A percentile compares a stretch with the other conserved stretches of the same genome.
These are phyloP conservation scores for Dactylorhiza incarnata DNA, from an alignment of 106 monocot species.

Conservation along the genomic window DNA sequence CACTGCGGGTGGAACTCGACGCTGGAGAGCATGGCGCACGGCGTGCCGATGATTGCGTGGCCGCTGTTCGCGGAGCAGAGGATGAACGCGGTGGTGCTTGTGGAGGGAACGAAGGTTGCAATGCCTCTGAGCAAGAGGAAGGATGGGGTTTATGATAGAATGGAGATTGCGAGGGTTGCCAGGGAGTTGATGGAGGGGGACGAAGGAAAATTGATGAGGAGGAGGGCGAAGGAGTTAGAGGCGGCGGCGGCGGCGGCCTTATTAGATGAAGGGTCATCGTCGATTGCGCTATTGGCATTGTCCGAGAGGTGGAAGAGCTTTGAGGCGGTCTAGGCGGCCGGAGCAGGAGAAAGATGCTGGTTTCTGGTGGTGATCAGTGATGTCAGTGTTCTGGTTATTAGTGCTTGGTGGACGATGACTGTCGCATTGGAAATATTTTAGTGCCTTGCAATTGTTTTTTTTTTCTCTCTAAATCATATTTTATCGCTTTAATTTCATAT, in stretches of 20 bases:
- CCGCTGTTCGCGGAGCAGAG: conserved; percentile 75
- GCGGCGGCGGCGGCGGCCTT: conserved; percentile 8
- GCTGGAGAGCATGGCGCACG: conserved; percentile 44
- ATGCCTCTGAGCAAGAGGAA: conserved; percentile 12
- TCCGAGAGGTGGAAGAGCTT: conserved; percentile 20
- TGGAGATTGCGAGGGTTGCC: conserved; percentile 38
- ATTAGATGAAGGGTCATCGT: conserved; percentile 27
- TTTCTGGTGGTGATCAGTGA: too few species aligned
- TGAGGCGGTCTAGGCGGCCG: not conserved
- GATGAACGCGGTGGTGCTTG: conserved; percentile 62
- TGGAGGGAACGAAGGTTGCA: conserved; percentile 29
- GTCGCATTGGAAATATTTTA: too few species aligned
- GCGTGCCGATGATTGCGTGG: conserved; percentile 78
- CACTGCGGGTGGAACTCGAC: conserved; percentile 82
- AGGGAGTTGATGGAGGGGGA: conserved; percentile 50
- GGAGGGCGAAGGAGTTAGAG: conserved; percentile 19
- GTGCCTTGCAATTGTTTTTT: too few species aligned
- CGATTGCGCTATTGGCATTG: conserved; percentile 10
- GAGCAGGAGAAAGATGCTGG: too few species aligned
- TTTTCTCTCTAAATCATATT: too few species aligned
- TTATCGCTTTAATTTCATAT: too few species aligned
- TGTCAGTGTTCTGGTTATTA: too few species aligned
- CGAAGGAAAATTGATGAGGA: conserved; percentile 26
- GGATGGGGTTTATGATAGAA: conserved; percentile 24
- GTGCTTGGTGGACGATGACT: too few species aligned